Evolutionary conservation across 1,139 yeast species (phyloP), one percentile per base, ranked within the genome.

Genomic region (Nakaseomyces bracarensis): DNA sequence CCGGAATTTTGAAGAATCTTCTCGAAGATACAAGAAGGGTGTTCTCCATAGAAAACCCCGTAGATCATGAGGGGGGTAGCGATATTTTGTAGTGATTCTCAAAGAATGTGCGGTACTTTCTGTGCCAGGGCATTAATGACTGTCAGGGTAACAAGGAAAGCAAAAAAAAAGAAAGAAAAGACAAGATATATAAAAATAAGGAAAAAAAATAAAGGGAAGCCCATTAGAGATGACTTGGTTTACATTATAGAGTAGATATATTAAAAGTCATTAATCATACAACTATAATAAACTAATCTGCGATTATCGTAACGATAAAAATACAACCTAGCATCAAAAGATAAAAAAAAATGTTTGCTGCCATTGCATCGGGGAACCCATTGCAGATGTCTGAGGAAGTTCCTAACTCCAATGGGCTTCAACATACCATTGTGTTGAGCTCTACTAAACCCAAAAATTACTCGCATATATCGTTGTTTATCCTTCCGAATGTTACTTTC

Each of bases 391-490:
- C 65, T 0, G 55, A 59, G 38, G 63, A 60, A 43, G 63, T 61
- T 1, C 63, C 66, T n/a, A 55, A 60, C 40, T 60, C 66, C 2
- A 60, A 57, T 49, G 64, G 65, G 2, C 44, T 60, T 30, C 65
- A 61, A 43, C 65, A 61, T 42, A 59, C 66, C 3, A 52, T 61
- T 13, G 55, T 60, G 2, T 46, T 61, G 30, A 54, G 63, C 1
- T 58, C 64, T 3, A 57, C 64, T 5, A 59, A 58, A 42, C 62
- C 65, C 11, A 58, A 58, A 28, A 52, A 55, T 4, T 58, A 60
- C 43, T 79, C 86, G 38, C 89, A 83, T 57, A 70, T 86, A 41
- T 81, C 91, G 2, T 67, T 86, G 15, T 86, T 86, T 55, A 66
- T 84, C 30, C 69, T 86, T 9, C 96, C 96, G 2, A 82, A 68